Evolutionary conservation across 2,329 filamentous ascomycete species (phyloP), one percentile per base, ranked within the genome.

Genomic region (Diaporthe sp.): DNA sequence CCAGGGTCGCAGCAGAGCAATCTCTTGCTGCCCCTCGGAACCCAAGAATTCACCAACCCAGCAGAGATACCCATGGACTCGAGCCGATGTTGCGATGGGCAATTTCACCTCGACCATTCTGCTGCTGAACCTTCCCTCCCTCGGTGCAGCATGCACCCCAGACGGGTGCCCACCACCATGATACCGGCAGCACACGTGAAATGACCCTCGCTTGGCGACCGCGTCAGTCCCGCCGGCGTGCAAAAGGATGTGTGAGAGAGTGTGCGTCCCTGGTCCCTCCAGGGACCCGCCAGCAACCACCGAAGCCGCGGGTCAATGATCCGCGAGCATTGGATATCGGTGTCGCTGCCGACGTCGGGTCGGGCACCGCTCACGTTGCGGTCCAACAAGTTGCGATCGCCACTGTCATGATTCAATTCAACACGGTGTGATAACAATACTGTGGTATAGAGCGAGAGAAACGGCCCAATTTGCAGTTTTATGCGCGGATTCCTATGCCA

Each of bases 181-280:
- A 57, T 65, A 65, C 28, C 57, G 49, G 44, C 57, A 62, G 37
- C 70, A 46, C 60, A 37, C 57, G 57, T 75, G 73, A 72, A 72
- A 65, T 61, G 57, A 55, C 73, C 15, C 39, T 34, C 28, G 46
- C 65, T 70, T 70, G 65, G 65, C 65, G 65, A n/a, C 49, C n/a
- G 49, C 65, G 9, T 70, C 31, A 55, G n/a, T 28, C 25, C 15
- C 65, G 49, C 22, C n/a, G 49, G n/a, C n/a, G 34, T 39, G 31
- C 39, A 46, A 28, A 34, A 65, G 60, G 3, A 49, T 46, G 42
- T 22, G 42, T 22, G 42, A 15, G 42, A 49, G 28, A 65, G 15
- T 34, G 19, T 12, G 55, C 22, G 61, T 25, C 17, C n/a, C 42
- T 51, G 44, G 17, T 34, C 44, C 12, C 34, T 8, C 8, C 49